Evolutionary conservation across 2,329 filamentous ascomycete genomes (phyloP).

Genomic region (Botrytis aclada): DNA sequence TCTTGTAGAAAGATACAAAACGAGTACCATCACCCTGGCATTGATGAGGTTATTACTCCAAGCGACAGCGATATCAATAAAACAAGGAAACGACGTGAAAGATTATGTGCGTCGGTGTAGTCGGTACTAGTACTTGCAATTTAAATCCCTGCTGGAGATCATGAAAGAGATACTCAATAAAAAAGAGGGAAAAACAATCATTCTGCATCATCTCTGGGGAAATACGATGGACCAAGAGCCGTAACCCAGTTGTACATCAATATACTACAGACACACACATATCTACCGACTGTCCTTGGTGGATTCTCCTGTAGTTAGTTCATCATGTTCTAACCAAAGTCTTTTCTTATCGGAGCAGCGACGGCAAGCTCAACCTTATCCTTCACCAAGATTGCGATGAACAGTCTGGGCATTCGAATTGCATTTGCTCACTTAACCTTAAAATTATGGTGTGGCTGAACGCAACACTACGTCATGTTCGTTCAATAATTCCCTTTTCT

Average conservation of each 20-base stretch:
- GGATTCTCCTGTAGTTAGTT: fast-evolving
- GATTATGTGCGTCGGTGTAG: background rate
- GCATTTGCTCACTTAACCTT: background rate
- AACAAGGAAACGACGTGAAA: background rate
- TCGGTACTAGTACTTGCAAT: background rate
- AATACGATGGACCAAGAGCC: background rate
- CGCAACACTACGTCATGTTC: slow-evolving; percentile 4
- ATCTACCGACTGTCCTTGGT: background rate
- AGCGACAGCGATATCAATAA: background rate
- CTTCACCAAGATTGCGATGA: background rate
- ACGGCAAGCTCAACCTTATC: background rate
- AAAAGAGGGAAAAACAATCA: background rate
- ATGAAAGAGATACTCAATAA: background rate
- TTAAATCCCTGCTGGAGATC: slow-evolving; percentile 16
- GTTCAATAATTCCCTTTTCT: background rate
- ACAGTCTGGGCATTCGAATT: background rate
- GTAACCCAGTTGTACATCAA: background rate
- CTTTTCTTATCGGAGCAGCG: background rate
- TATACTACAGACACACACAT: background rate
- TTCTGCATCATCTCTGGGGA: background rate
- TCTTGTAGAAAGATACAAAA: background rate
- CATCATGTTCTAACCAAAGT: background rate
- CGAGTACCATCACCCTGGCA: background rate
- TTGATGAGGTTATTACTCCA: background rate
- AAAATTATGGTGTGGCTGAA: background rate